Evolutionary conservation across 345 rosid species (phyloP), one percentile per base, ranked within the genome.

Genomic region (Garcia nutans): DNA sequence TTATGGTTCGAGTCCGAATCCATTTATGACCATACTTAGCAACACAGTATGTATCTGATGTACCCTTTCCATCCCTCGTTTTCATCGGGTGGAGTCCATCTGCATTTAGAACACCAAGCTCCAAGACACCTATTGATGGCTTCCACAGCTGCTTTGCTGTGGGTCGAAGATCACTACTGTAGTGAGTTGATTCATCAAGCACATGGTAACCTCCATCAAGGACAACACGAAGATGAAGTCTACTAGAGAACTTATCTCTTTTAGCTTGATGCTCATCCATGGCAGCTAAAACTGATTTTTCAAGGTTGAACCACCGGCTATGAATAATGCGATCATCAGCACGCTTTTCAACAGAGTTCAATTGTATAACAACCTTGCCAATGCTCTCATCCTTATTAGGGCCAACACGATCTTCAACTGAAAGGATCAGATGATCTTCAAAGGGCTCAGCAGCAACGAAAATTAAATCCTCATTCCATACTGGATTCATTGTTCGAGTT

Each of bases 141-240:
- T 71, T 80, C 82, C 82, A 80, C 22, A 80, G 79, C 73, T 65
- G 82, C 69, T 80, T 80, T 13, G 76, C 76, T 12, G 82, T 71
- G 23, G 82, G 82, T 49, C 79, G 72, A 71, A 80, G 79, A 71
- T 80, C 82, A 42, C 79, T 80, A 20, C 79, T 75, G 33, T 80
- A 71, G 45, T 75, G 82, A 70, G 82, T 80, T 24, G 82, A 72
- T 68, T 75, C 82, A 33, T 80, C 82, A 12, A 75, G 79, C 16
- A 80, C 82, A 57, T 80, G 82, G 56, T 80, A 80, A 54, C 82
- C 82, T 47, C 82, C 82, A 58, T 80, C 82, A 65, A 80, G 79
- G 8, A 61, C 73, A 15, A 75, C 68, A 13, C 73, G 69, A 9
- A 80, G 68, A 49, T 80, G 82, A 19, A 80, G 76, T 67, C 76